phyloP scores from a whole-genome alignment of 2,329 filamentous ascomycete species.

The Cladosporium sp. region DNA sequence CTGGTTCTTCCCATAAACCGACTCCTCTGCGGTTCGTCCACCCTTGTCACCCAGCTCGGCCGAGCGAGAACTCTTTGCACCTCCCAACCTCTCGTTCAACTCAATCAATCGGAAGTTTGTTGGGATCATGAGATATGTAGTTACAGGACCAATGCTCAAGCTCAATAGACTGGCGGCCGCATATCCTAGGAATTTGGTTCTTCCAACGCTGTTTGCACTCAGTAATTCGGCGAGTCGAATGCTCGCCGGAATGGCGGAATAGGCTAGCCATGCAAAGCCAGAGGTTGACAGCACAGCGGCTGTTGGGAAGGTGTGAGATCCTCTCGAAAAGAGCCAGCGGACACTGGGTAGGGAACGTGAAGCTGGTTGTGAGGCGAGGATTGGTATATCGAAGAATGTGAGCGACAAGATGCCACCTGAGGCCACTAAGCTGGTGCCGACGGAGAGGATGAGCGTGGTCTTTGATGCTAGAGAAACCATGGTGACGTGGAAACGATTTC shows the following conservation, averaged over 20 bases:
- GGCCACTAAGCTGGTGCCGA: slow-evolving; percentile 20
- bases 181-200: neutral
- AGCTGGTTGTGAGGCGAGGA: slow-evolving; percentile 31
- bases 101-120: slow-evolving; percentile 34
- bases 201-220: slow-evolving; percentile 17
- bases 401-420: slow-evolving; percentile 29
- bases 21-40: slow-evolving; percentile 27
- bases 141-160: slow-evolving; percentile 29
- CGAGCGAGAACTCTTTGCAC: slow-evolving; percentile 28
- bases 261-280: slow-evolving; percentile 31
- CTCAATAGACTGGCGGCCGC: slow-evolving; percentile 25
- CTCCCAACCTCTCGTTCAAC: slow-evolving; percentile 30
- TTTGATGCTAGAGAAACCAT: neutral
- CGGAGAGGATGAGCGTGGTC: slow-evolving; percentile 24
- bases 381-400: slow-evolving; percentile 30
- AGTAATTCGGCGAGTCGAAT: slow-evolving; percentile 19
- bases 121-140: slow-evolving; percentile 26
- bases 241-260: slow-evolving; percentile 23
- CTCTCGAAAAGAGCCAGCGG: slow-evolving; percentile 31
- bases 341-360: slow-evolving; percentile 28
- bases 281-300: slow-evolving; percentile 24
- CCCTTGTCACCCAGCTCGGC: slow-evolving; percentile 18
- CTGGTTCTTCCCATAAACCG: slow-evolving; percentile 26
- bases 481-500: neutral
- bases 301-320: slow-evolving; percentile 31